A percentile compares a stretch with the other conserved stretches of the same genome.
Evolutionary conservation across 805 yeast genomes (phyloP).

Genomic region (Lachancea nothofagi): DNA sequence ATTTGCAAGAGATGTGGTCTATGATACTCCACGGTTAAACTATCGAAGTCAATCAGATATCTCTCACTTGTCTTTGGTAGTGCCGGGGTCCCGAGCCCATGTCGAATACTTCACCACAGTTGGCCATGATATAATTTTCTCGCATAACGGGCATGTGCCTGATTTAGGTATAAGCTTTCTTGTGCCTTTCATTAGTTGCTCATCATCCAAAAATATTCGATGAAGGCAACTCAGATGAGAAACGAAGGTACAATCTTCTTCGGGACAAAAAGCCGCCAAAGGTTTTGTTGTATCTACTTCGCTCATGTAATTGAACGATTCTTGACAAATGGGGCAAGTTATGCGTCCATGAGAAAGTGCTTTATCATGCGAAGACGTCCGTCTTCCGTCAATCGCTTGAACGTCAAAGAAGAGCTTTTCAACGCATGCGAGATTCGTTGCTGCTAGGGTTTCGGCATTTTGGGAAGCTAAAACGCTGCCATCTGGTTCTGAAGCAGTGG

Average conservation of each 20-base stretch:
- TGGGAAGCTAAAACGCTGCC: slow-evolving; percentile 3
- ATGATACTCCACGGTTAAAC: not conserved
- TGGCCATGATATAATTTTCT: slow-evolving; percentile 27
- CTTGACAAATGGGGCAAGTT: slow-evolving; percentile 33
- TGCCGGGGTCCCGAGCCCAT: not conserved
- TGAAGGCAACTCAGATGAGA: slow-evolving; percentile 40
- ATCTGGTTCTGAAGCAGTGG: not conserved
- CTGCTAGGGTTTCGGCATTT: not conserved
- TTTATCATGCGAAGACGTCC: slow-evolving; percentile 17
- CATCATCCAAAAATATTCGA: slow-evolving; percentile 17
- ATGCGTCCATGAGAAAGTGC: slow-evolving; percentile 21
- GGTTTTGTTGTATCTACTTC: slow-evolving; percentile 29
- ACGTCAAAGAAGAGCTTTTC: slow-evolving; percentile 22
- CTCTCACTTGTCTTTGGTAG: not conserved
- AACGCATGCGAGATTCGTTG: slow-evolving; percentile 25
- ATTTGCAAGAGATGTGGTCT: slow-evolving; percentile 1
- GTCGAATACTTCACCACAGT: slow-evolving; percentile 26
- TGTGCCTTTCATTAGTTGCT: slow-evolving; percentile 11
- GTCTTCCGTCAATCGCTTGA: slow-evolving; percentile 11
- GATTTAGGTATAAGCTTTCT: slow-evolving; percentile 25
- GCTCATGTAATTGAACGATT: slow-evolving; percentile 34
- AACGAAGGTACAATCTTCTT: slow-evolving; percentile 29
- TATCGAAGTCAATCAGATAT: not conserved
- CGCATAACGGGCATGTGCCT: slow-evolving; percentile 31
- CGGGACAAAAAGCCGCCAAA: slow-evolving; percentile 33